A percentile compares a stretch with the other conserved stretches of the same genome.
Conservation (phyloP, 495 filamentous ascomycete species). For the Monascus purpureus region DNA sequence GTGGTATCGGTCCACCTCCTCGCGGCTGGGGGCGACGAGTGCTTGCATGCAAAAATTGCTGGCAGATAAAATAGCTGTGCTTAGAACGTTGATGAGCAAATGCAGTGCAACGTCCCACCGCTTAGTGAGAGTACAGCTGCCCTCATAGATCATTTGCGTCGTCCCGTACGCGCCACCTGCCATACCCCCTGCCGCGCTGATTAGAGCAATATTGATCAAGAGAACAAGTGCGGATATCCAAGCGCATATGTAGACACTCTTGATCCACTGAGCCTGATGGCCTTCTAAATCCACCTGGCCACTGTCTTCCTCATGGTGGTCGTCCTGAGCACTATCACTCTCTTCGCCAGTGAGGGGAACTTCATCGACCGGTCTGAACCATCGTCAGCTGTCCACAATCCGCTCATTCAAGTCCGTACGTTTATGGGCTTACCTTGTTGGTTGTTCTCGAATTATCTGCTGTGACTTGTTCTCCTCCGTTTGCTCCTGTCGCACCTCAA, state of each 20-base stretch:
- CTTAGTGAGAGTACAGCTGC: slow-evolving; percentile 2
- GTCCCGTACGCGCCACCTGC: background rate
- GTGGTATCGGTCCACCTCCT: slow-evolving; percentile 11
- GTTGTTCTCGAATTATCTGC: too few species aligned
- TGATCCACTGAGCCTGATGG: too few species aligned
- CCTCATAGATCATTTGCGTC: background rate
- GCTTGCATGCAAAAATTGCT: slow-evolving; percentile 29
- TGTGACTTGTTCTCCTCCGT: too few species aligned
- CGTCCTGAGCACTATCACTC: too few species aligned
- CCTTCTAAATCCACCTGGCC: too few species aligned
- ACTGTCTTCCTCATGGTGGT: too few species aligned
- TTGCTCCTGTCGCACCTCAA: too few species aligned
- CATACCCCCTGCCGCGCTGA: background rate
- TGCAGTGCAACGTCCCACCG: slow-evolving; percentile 9
- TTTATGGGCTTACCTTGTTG: too few species aligned
- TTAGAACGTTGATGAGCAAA: slow-evolving; percentile 19
- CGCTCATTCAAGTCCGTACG: too few species aligned
- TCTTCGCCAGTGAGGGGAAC: too few species aligned
- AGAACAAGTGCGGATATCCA: background rate
- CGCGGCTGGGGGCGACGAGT: slow-evolving; percentile 14
- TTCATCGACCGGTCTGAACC: too few species aligned
- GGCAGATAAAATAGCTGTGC: slow-evolving; percentile 15
- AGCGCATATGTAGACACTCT: background rate
- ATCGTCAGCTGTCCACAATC: too few species aligned
- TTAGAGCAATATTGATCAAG: background rate